Evolutionary conservation across 2,329 filamentous ascomycete genomes (phyloP), one percentile per base, ranked within the genome.

Genomic region (Cladophialophora bantiana): DNA sequence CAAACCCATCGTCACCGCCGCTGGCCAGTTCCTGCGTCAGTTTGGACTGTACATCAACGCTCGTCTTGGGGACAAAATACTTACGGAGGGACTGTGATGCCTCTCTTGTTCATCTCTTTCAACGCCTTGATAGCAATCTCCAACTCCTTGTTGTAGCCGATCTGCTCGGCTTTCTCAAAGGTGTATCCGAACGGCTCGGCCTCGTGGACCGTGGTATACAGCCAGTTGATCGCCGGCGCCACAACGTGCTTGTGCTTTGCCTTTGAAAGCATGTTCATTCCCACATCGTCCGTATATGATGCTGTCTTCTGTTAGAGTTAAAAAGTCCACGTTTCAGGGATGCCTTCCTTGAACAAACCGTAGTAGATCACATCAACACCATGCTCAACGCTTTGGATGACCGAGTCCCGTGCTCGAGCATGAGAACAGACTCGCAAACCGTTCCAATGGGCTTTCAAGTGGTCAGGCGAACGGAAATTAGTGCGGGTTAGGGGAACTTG

Each of bases 331-430:
- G 10, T 40, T 12, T 4, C 4, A 9, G 4, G 7, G 13, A 13
- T 10, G 38, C 12, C 13, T 40, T 10, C 13, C 38, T 40, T 2
- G 38, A 77, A 83, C 0, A 76, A 79, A 0, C 78, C 82, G 67
- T 84, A 81, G 65, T 80, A 83, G 38, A 84, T 82, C 7, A 82
- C 77, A 54, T 83, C 82, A 0, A 83, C 79, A 1, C 81, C 81
- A 45, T 80, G 77, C 59, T 74, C 74, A 32, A 81, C 71, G 69
- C 78, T 82, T 75, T 81, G 77, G 50, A 76, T 79, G 7, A 84
- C 78, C 0, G 77, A 79, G 56, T 83, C 82, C 36, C 79, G 68
- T 2, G 81, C 78, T 32, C 82, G 73, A 4, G 81, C 80, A 72
- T 83, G 81, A 0, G 81, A 75, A 62, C 82, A 83, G 0, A 83